A percentile compares a stretch with the other conserved stretches of the same genome.
Conservation (phyloP, 805 yeast species). For the Pichia insulana region DNA sequence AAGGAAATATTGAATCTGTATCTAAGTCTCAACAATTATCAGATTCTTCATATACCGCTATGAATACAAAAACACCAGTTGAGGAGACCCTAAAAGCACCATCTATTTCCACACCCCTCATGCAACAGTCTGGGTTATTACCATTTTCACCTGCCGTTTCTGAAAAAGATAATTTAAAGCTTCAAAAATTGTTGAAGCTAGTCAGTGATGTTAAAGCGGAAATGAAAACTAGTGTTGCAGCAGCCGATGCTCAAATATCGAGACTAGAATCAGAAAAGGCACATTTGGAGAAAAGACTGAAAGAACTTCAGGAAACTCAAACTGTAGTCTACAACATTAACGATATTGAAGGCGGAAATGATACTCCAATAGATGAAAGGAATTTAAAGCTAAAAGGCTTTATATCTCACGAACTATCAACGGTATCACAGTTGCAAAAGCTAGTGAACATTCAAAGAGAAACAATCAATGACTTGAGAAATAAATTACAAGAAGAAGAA, state of each 20-base stretch:
- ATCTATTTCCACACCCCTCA: conserved; percentile 2
- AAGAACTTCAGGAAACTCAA: conserved; percentile 2
- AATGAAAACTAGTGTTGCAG: conserved; percentile 43
- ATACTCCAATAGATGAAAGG: neutral
- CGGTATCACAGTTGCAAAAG: conserved; percentile 34
- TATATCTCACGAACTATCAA: conserved; percentile 6
- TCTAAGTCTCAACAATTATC: neutral
- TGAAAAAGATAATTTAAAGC: conserved; percentile 14
- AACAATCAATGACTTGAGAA: conserved; percentile 33
- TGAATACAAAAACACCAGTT: neutral
- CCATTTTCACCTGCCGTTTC: conserved; percentile 15
- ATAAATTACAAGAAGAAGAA: conserved; percentile 36
- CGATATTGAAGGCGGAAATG: neutral
- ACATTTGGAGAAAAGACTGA: conserved; percentile 4
- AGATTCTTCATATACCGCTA: neutral
- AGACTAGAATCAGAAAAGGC: conserved; percentile 35
- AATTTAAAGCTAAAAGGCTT: conserved; percentile 8
- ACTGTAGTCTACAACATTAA: too few relatives aligned
- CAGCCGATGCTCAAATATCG: conserved; percentile 48
- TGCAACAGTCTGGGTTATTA: conserved; percentile 2
- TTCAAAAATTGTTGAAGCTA: conserved; percentile 20
- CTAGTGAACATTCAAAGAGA: conserved; percentile 46
- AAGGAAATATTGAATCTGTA: neutral
- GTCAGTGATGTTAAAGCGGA: conserved; percentile 30
- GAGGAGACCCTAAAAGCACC: neutral